These are phyloP conservation scores for Arthrocladium fulminans DNA, from an alignment of 2,329 filamentous ascomycete species.

Conservation along the genomic window DNA sequence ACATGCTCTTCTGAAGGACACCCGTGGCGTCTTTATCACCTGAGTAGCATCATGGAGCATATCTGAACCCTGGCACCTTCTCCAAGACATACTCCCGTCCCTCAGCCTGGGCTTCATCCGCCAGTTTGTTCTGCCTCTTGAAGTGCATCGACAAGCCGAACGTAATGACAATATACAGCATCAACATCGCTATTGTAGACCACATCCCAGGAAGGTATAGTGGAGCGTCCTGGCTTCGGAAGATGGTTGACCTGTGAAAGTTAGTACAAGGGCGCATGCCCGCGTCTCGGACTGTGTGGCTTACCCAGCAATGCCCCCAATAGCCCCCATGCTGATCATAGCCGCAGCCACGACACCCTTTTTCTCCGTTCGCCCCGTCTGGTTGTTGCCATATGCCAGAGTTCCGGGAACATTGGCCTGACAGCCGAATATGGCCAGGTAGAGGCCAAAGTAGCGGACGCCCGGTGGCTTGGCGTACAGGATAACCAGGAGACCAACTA, in stretches of 20 bases:
- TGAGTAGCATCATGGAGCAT: conserved; percentile 14
- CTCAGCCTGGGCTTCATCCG: conserved; percentile 9
- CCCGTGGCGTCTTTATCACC: too few species aligned
- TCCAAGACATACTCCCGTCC: conserved; percentile 15
- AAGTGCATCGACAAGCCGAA: conserved; percentile 14
- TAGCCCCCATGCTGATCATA: conserved; percentile 13
- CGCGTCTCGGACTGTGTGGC: neutral
- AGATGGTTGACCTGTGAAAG: conserved; percentile 39
- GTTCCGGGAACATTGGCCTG: conserved; percentile 66
- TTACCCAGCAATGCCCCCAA: conserved; percentile 11
- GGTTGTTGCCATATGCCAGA: conserved; percentile 50
- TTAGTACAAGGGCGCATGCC: neutral
- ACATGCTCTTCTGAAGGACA: too few species aligned
- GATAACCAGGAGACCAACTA: conserved; percentile 53
- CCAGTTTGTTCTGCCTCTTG: conserved; percentile 15
- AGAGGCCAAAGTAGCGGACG: conserved; percentile 64
- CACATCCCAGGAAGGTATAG: conserved; percentile 17
- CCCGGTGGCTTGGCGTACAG: conserved; percentile 35
- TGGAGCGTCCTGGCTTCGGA: conserved; percentile 42
- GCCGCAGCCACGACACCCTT: conserved; percentile 12
- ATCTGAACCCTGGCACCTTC: conserved; percentile 14
- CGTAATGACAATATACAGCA: conserved; percentile 11
- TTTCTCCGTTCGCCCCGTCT: conserved; percentile 10
- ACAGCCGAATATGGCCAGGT: conserved; percentile 62
- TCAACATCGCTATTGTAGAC: conserved; percentile 15